Evolutionary conservation across 1,139 yeast genomes (phyloP).

Genomic region (Kluyveromyces sp.): DNA sequence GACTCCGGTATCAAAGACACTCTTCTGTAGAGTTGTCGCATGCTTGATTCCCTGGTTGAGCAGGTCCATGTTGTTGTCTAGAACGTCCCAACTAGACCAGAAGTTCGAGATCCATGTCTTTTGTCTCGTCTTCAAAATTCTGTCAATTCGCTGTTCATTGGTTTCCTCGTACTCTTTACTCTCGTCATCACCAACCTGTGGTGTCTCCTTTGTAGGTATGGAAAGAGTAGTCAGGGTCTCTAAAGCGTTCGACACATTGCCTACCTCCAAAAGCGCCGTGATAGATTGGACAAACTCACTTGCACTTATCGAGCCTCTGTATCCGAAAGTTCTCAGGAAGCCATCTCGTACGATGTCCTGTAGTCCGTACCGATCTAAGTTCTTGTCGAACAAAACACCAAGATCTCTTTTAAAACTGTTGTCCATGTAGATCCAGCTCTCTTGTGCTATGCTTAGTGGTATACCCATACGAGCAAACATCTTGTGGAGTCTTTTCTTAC

Average conservation of each 20-base stretch:
- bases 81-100: conserved; percentile 95
- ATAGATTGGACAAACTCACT: conserved; percentile 90
- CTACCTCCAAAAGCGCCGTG: conserved; percentile 74
- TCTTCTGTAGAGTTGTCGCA: conserved; percentile 76
- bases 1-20: conserved; percentile 84
- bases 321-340: conserved; percentile 79
- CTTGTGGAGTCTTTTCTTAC: conserved; percentile 77
- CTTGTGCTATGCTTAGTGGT: conserved; percentile 78
- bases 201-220: conserved; percentile 5
- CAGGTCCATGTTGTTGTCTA: conserved; percentile 52
- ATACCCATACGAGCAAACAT: conserved; percentile 97
- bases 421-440: conserved; percentile 90
- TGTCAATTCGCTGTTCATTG: conserved; percentile 36
- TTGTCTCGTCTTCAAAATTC: conserved; percentile 46
- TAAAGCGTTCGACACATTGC: conserved; percentile 27
- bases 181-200: conserved; percentile 24
- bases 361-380: conserved; percentile 69
- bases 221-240: neutral
- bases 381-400: conserved; percentile 60
- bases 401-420: conserved; percentile 68
- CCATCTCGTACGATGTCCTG: conserved; percentile 84
- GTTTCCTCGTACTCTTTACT: conserved; percentile 30
- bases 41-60: conserved; percentile 65
- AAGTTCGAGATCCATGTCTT: conserved; percentile 80
- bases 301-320: conserved; percentile 79